These are phyloP conservation scores for Boletus rubescentipes DNA, from an alignment of 768 basidiomycete genomes.

Conservation along the genomic window DNA sequence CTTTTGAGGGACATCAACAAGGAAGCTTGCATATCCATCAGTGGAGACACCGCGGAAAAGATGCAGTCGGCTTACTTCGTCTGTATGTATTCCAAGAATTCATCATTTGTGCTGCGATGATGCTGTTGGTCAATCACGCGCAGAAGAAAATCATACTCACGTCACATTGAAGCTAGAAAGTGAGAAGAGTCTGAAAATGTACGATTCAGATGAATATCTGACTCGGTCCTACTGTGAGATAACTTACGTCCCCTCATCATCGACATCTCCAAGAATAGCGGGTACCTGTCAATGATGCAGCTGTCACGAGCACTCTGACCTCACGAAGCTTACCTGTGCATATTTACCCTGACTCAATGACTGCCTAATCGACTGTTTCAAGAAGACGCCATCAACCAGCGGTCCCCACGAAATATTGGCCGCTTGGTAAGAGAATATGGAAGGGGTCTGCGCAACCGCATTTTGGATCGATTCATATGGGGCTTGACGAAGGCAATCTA, in stretches of 20 bases:
- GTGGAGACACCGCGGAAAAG: neutral
- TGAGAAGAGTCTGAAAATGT: conserved; percentile 27
- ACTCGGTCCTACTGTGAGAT: neutral
- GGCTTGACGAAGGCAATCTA: conserved; percentile 19
- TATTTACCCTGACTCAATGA: conserved; percentile 30
- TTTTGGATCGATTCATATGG: conserved; percentile 12
- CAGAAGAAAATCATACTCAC: conserved; percentile 15
- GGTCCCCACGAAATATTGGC: conserved; percentile 15
- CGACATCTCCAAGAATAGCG: neutral
- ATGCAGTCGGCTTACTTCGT: neutral
- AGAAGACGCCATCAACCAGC: conserved; percentile 3
- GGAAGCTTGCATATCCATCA: conserved; percentile 3
- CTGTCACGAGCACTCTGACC: no score
- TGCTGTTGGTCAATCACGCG: neutral
- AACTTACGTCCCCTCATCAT: conserved; percentile 4
- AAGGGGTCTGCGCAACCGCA: conserved; percentile 7
- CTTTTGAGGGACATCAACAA: conserved; percentile 4
- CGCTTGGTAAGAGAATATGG: conserved; percentile 12
- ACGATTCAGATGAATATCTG: neutral
- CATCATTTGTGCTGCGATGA: neutral
- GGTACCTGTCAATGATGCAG: neutral
- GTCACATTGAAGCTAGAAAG: conserved; percentile 8
- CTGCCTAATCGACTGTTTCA: neutral
- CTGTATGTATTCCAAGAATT: conserved; percentile 7
- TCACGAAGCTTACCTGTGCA: conserved; percentile 19